Evolutionary conservation across 305 asterid genomes (phyloP), one percentile per base, ranked within the genome.

Genomic region (Caryopteris hybrid): DNA sequence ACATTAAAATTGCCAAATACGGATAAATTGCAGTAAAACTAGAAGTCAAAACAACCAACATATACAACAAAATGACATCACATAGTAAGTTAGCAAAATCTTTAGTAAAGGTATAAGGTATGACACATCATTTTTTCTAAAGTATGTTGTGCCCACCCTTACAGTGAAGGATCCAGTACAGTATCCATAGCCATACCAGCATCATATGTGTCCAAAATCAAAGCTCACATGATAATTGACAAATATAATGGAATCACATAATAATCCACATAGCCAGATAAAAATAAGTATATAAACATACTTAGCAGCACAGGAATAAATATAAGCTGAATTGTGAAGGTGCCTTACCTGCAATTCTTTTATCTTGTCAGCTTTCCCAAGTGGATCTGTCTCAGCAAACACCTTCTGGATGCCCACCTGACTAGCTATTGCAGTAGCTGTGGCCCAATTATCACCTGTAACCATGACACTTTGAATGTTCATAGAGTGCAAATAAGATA

Each of bases 361-460:
- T 38, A 90, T 88, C 84, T 85, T 90, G 78, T 93, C 95, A 39
- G 98, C 98, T 81, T 93, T 93, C 61, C 95, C 95, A 36, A 87
- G 79, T 23, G 98, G 98, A 83, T 85, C 98, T 1, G 95, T 88
- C 83, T 93, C 98, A 38, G 98, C 97, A 75, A 88, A 93, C 79
- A 93, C 98, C 69, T 74, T 73, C 39, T 78, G 69, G 61, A 93
- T 93, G 50, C 99, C 97, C 50, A 91, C 97, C 84, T 91, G 95
- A 55, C 65, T 74, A 20, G 89, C 99, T 71, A 93, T 80, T 41
- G 97, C 95, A 61, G 65, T 80, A 39, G 99, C 99, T 5, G 99
- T 93, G 39, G 97, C 91, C 99, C 95, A 93, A 86, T 93, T 93
- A 82, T 93, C 99, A 54, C 99, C 99, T 31, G 99, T 93, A 48